A percentile compares a stretch with the other conserved stretches of the same genome.
Conservation (phyloP, 2,329 filamentous ascomycete species). For the Trichoderma sp. region DNA sequence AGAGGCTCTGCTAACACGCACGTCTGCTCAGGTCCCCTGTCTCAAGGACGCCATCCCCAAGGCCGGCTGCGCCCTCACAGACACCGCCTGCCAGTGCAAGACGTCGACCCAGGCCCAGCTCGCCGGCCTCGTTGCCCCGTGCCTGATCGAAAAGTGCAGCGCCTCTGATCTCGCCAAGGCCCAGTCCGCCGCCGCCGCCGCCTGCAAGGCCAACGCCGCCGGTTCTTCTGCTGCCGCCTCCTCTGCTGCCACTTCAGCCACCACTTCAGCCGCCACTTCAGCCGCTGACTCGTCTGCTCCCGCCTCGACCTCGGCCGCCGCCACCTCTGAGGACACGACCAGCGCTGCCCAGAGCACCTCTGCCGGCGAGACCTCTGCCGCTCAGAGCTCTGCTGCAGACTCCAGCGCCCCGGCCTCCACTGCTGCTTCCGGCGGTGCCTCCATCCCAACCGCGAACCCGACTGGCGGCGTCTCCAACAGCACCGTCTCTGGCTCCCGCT, state of each 20-base stretch:
- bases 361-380: not conserved
- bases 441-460: constrained; percentile 15
- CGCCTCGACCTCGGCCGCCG: constrained; percentile 12
- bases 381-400: not conserved
- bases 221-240: constrained; percentile 12
- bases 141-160: constrained; percentile 41
- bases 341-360: constrained; percentile 14
- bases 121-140: constrained; percentile 34
- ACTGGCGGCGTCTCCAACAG: constrained; percentile 14
- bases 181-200: constrained; percentile 35
- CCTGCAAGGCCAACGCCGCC: constrained; percentile 33
- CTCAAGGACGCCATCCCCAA: constrained; percentile 39
- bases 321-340: constrained; percentile 9
- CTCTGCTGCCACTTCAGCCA: constrained; percentile 1
- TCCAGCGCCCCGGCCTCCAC: not conserved
- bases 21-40: constrained; percentile 36
- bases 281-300: constrained; percentile 12
- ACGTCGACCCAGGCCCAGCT: constrained; percentile 38
- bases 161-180: constrained; percentile 36
- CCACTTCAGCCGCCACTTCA: constrained; percentile 1
- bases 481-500: constrained; percentile 19
- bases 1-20: not conserved
- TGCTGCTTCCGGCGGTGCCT: constrained; percentile 19
- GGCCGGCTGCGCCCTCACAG: constrained; percentile 41
- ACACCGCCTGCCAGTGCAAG: constrained; percentile 45